phyloP scores from a whole-genome alignment of 2,329 filamentous ascomycete species.

The Ophiosphaerella herpotricha region DNA sequence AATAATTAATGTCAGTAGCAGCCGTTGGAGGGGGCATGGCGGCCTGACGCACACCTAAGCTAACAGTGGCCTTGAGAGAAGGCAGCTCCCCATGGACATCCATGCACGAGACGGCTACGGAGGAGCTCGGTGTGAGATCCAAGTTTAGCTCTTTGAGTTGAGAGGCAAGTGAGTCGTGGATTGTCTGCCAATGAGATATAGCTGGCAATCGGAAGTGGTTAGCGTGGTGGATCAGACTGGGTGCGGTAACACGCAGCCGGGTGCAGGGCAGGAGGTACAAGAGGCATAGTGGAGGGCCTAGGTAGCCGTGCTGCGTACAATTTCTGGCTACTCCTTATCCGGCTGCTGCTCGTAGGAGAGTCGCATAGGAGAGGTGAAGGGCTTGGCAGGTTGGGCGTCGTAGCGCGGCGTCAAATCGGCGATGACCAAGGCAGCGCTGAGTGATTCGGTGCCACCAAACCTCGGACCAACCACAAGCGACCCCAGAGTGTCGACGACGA shows the following conservation, averaged over 20 bases:
- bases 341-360: background rate
- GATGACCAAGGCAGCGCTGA: background rate
- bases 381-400: background rate
- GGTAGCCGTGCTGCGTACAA: background rate
- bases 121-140: background rate
- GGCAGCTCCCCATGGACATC: conserved; percentile 26
- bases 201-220: background rate
- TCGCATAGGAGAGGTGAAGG: background rate
- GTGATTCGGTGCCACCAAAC: background rate
- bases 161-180: too few species aligned
- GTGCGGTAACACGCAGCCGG: too few species aligned
- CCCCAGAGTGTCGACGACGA: too few species aligned
- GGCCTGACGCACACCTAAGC: conserved; percentile 22
- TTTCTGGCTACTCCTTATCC: background rate
- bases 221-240: background rate
- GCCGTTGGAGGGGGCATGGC: background rate
- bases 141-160: too few species aligned
- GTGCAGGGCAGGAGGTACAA: too few species aligned
- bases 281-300: background rate
- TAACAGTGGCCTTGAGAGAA: conserved; percentile 23
- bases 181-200: conserved; percentile 3
- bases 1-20: conserved; percentile 9
- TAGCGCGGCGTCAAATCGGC: background rate
- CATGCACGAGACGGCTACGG: conserved; percentile 10
- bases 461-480: too few species aligned